These are phyloP conservation scores for Tympanopsis confertula DNA, from an alignment of 2,329 filamentous ascomycete genomes.

Conservation along the genomic window DNA sequence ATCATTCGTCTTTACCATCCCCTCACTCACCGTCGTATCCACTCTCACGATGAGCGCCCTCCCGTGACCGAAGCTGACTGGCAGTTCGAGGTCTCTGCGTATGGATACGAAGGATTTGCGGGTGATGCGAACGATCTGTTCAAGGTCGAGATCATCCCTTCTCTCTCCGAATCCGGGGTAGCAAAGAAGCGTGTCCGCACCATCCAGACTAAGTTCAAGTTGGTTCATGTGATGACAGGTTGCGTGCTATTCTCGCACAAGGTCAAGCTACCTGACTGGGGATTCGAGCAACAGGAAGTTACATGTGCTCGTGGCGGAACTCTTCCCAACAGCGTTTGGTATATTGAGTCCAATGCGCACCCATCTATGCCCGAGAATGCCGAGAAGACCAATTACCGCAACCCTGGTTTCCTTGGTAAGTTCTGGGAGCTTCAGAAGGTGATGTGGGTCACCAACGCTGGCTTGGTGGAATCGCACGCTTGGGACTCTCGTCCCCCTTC, in stretches of 20 bases:
- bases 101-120: slow-evolving; percentile 92
- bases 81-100: slow-evolving; percentile 94
- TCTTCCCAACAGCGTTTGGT: slow-evolving; percentile 94
- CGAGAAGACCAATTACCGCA: slow-evolving; percentile 91
- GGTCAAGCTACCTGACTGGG: slow-evolving; percentile 97
- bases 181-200: slow-evolving; percentile 81
- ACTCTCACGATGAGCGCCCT: slow-evolving; percentile 88
- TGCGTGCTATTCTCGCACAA: slow-evolving; percentile 97
- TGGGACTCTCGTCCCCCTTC: slow-evolving; percentile 93
- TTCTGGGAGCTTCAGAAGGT: slow-evolving; percentile 96
- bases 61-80: slow-evolving; percentile 80
- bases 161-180: slow-evolving; percentile 64
- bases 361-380: slow-evolving; percentile 61
- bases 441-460: slow-evolving; percentile 98
- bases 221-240: slow-evolving; percentile 92
- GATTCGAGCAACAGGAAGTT: slow-evolving; percentile 97
- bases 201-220: slow-evolving; percentile 91
- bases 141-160: slow-evolving; percentile 87
- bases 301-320: slow-evolving; percentile 87
- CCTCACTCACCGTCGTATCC: slow-evolving; percentile 75
- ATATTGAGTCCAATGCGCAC: slow-evolving; percentile 83
- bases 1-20: slow-evolving; percentile 75
- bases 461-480: slow-evolving; percentile 87
- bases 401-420: slow-evolving; percentile 92
- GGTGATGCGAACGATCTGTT: slow-evolving; percentile 96